These are phyloP conservation scores for Gnaphalium uliginosum DNA, from an alignment of 129 eudicot genomes.

Conservation along the genomic window DNA sequence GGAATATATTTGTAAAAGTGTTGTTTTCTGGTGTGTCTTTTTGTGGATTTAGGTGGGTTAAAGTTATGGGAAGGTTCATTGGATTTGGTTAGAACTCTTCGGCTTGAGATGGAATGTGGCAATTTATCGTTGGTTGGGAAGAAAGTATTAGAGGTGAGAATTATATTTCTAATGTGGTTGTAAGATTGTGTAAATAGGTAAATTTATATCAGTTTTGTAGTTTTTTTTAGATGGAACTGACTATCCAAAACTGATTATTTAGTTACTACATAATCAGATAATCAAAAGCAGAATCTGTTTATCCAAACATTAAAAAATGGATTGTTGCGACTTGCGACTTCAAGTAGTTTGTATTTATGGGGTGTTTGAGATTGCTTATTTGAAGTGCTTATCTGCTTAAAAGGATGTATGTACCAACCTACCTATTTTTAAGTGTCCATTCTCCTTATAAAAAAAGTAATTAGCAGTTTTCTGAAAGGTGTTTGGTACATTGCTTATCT, in stretches of 20 bases:
- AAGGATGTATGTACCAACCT: no score
- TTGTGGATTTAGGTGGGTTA: slow-evolving; percentile 64
- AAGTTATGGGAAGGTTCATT: slow-evolving; percentile 99
- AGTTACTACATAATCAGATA: no score
- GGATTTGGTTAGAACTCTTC: slow-evolving; percentile 70
- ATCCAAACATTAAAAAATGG: not conserved
- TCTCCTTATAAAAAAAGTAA: no score
- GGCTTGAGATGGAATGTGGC: slow-evolving; percentile 55
- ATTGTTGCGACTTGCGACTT: not conserved
- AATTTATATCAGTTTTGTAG: not conserved
- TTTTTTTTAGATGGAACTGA: no score
- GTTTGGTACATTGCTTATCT: not conserved
- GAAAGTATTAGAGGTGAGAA: slow-evolving; percentile 83
- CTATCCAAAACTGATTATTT: no score
- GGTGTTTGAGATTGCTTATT: not conserved
- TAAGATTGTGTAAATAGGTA: no score
- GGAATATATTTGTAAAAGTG: slow-evolving; percentile 1
- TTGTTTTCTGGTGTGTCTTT: not conserved
- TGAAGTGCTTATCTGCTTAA: no score
- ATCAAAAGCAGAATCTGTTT: not conserved
- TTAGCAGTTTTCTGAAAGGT: no score
- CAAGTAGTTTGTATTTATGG: not conserved
- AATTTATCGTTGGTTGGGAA: slow-evolving; percentile 55
- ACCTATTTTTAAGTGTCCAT: no score
- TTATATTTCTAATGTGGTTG: slow-evolving; percentile 39